phyloP scores from a whole-genome alignment of 331 rosid genomes.

The Dryas integrifolia region DNA sequence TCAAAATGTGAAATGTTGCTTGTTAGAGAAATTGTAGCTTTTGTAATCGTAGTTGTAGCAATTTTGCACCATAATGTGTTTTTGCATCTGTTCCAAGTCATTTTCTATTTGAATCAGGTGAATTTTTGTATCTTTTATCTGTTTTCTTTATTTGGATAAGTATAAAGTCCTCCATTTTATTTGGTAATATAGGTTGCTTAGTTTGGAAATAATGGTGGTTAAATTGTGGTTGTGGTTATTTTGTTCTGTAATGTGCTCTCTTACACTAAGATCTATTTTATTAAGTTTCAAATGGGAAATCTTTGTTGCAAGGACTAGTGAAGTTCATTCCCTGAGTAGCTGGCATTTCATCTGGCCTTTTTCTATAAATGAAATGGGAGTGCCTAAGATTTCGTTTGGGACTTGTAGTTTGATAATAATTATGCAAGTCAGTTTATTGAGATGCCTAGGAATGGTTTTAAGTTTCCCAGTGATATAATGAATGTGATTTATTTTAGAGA shows the following conservation, averaged over 20 bases:
- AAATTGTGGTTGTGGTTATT: neutral
- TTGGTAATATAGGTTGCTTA: neutral
- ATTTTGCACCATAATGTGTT: neutral
- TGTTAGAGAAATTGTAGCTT: neutral
- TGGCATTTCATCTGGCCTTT: neutral
- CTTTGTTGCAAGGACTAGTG: neutral
- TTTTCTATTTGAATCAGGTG: neutral
- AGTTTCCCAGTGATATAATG: neutral
- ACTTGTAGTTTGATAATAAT: neutral
- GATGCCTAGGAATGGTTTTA: neutral
- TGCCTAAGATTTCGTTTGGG: neutral
- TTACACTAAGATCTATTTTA: neutral
- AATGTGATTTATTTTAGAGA: neutral
- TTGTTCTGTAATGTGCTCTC: neutral
- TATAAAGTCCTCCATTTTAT: neutral
- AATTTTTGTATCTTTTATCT: neutral
- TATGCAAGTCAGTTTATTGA: neutral
- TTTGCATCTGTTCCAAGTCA: neutral
- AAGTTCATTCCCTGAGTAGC: neutral
- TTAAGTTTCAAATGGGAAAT: neutral
- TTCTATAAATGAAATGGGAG: neutral
- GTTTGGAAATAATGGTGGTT: slow-evolving; percentile 2
- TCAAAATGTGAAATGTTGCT: neutral
- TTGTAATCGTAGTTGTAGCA: neutral
- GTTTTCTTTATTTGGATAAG: neutral